Conservation (phyloP, 257 asterid species). For the Solanum habrochaites region DNA sequence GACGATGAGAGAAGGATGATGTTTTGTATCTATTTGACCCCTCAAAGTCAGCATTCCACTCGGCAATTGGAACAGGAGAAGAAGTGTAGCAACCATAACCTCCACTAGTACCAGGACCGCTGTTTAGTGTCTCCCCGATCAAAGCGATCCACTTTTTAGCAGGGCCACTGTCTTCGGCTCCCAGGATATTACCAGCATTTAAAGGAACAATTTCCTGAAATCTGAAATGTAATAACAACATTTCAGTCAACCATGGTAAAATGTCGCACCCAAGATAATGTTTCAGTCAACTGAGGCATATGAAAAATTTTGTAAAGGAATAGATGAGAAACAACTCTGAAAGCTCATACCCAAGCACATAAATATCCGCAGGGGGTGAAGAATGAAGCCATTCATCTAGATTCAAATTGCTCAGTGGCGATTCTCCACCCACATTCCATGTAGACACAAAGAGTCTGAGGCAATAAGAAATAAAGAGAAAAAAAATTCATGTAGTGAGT, state of each 20-base stretch:
- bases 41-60: slow-evolving; percentile 79
- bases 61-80: slow-evolving; percentile 71
- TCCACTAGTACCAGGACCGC: slow-evolving; percentile 54
- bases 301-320: neutral
- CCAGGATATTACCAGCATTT: slow-evolving; percentile 79
- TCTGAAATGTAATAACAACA: slow-evolving; percentile 17
- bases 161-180: slow-evolving; percentile 63
- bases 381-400: slow-evolving; percentile 17
- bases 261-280: neutral
- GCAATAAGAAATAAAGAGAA: neutral
- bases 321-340: neutral
- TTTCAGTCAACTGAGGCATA: neutral
- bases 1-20: slow-evolving; percentile 46
- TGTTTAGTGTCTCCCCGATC: slow-evolving; percentile 51
- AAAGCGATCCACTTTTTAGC: slow-evolving; percentile 63
- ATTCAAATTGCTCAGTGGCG: slow-evolving; percentile 5
- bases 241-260: neutral
- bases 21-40: slow-evolving; percentile 38
- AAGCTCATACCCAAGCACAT: slow-evolving; percentile 13
- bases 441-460: slow-evolving; percentile 17
- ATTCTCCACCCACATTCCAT: slow-evolving; percentile 19
- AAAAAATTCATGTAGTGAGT: neutral
- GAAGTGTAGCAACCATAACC: slow-evolving; percentile 36
- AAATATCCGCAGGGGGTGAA: slow-evolving; percentile 14
- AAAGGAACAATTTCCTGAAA: slow-evolving; percentile 87